Evolutionary conservation across 2,329 filamentous ascomycete species (phyloP).

Genomic region (Neurospora sp.): DNA sequence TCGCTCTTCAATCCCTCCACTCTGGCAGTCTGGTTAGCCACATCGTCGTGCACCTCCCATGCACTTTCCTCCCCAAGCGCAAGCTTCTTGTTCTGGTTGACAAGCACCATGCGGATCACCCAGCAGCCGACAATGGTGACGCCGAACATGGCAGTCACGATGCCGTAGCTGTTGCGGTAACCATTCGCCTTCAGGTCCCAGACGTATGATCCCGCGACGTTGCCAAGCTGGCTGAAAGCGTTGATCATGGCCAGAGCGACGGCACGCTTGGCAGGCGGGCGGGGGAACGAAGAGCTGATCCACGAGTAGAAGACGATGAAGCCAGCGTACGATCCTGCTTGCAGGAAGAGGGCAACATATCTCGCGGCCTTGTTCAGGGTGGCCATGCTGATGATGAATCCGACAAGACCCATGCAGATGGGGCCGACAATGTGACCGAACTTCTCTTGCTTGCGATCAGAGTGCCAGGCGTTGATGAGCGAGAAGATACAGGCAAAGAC

Average conservation of each 20-base stretch:
- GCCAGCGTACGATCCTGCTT: constrained; percentile 46
- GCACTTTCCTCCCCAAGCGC: constrained; percentile 29
- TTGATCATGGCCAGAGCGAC: constrained; percentile 53
- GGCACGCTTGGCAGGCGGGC: constrained; percentile 49
- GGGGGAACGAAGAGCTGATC: constrained; percentile 47
- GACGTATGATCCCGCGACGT: constrained; percentile 52
- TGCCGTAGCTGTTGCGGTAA: constrained; percentile 53
- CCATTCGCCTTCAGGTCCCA: constrained; percentile 51
- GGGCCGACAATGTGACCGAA: constrained; percentile 49
- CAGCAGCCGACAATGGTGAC: constrained; percentile 44
- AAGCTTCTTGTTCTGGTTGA: constrained; percentile 36
- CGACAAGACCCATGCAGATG: constrained; percentile 41
- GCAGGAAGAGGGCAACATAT: constrained; percentile 51
- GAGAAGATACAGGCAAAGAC: constrained; percentile 49
- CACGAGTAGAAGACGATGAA: constrained; percentile 50
- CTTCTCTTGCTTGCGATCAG: constrained; percentile 45
- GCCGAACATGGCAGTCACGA: constrained; percentile 55
- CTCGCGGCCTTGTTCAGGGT: constrained; percentile 45
- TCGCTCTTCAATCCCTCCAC: constrained; percentile 20
- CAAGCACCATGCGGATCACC: constrained; percentile 36
- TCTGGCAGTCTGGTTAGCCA: constrained; percentile 30
- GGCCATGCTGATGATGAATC: constrained; percentile 51
- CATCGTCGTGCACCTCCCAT: constrained; percentile 26
- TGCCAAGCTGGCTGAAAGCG: constrained; percentile 46
- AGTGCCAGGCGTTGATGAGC: constrained; percentile 43